Conservation (phyloP, 2,329 filamentous ascomycete genomes). For the Paradendryphiella salina region DNA sequence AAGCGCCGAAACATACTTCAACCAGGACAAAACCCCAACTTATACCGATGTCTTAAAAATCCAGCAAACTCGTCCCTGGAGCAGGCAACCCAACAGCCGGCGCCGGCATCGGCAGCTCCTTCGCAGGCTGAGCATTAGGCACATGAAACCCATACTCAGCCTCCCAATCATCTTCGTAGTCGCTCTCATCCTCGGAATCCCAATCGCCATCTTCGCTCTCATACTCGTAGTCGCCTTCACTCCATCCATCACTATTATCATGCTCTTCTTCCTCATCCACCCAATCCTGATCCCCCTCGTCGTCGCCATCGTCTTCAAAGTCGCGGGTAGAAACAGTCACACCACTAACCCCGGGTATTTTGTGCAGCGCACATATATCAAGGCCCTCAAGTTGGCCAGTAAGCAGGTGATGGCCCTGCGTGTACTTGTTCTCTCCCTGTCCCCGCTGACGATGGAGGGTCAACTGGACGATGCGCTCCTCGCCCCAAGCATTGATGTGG, state of each 20-base stretch:
- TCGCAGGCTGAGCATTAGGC: neutral
- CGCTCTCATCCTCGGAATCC: conserved; percentile 14
- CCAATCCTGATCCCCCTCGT: conserved; percentile 4
- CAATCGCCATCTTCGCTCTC: conserved; percentile 12
- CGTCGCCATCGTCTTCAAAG: conserved; percentile 7
- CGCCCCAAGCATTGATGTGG: conserved; percentile 3
- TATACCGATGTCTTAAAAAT: neutral
- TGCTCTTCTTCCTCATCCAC: neutral
- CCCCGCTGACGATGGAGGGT: neutral
- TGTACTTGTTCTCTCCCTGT: neutral
- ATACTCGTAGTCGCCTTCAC: conserved; percentile 12
- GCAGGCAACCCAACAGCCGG: neutral
- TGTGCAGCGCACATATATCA: neutral
- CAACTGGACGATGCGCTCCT: conserved; percentile 4
- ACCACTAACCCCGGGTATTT: neutral
- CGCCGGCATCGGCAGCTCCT: neutral
- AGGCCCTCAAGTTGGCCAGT: neutral
- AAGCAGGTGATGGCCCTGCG: neutral
- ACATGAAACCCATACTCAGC: conserved; percentile 10
- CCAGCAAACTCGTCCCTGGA: conserved; percentile 3
- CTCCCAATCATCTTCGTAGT: conserved; percentile 16
- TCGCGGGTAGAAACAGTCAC: conserved; percentile 1
- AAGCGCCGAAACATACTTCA: neutral
- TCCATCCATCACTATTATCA: conserved; percentile 4
- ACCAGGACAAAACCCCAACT: too few relatives aligned